Base-by-base conservation (phyloP, 2,329 filamentous ascomycete genomes). In the Coniella lustricola region DNA sequence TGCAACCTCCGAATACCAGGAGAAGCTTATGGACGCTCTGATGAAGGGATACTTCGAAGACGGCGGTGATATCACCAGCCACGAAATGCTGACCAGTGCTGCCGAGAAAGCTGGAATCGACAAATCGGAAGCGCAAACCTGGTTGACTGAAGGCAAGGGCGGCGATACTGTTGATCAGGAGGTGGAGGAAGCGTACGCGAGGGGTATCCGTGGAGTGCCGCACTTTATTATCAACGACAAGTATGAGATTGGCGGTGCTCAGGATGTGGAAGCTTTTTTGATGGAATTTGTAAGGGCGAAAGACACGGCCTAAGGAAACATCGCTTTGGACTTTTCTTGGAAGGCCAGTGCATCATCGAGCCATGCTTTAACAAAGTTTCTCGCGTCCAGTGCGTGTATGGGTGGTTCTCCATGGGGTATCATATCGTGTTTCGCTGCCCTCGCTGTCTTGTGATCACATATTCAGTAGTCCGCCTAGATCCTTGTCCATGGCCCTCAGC, bases 161-260 rank as follows among this genome's bases (percentile, higher is more conserved):
- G 79, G 77, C 0, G 64, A 68, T 1, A 74, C 77, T 57, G 79
- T 84, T 20, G 79, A 83, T 60, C 57, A 56, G 34, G 76, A 82
- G 59, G 79, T 79, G 5, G 59, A 66, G 22, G 66, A 73, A 55
- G 75, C 79, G 34, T 72, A 73, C 56, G 63, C 61, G 8, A 71
- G 75, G 58, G 68, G 68, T 9, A 59, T 90, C 34, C 73, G 67
- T 46, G 85, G 85, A 1, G 87, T 93, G 53, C 87, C 87, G 7
- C 79, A 86, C 62, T 90, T 88, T 62, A 80, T 80, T 12, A 76
- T 93, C 54, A 84, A 90, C 59, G 82, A 72, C 2, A 71, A 70
- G 56, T 84, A 81, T 63, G 76, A 82, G 56, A 64, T 91, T 25
- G 75, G 81, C 22, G 87, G 87, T 1, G 87, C 86, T 1, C 82